Evolutionary conservation across 768 basidiomycete genomes (phyloP).

Genomic region (Tulasnella calospora): DNA sequence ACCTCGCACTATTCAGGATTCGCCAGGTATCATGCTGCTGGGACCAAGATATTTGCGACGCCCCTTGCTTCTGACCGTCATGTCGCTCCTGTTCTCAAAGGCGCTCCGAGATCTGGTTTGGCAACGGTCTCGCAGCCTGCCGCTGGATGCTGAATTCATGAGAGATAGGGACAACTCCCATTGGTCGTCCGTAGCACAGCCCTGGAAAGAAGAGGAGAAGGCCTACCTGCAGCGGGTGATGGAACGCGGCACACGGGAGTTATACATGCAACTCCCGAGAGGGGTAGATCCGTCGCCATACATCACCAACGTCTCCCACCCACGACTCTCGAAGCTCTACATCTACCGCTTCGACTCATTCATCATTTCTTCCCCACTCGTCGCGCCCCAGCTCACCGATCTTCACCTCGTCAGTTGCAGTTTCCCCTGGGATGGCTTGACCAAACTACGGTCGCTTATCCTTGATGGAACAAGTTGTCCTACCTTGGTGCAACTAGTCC

Average conservation of each 20-base stretch:
- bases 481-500: background rate
- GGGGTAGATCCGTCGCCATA: background rate
- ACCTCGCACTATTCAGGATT: background rate
- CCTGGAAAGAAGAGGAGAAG: background rate
- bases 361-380: background rate
- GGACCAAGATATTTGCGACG: background rate
- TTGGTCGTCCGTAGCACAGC: background rate
- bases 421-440: background rate
- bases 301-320: background rate
- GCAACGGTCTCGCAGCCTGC: background rate
- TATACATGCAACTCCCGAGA: background rate
- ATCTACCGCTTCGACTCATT: background rate
- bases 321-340: background rate
- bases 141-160: background rate
- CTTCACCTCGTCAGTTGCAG: background rate
- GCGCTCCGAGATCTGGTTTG: background rate
- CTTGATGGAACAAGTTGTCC: background rate
- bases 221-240: background rate
- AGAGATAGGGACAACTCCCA: background rate
- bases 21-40: background rate
- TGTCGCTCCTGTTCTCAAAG: background rate
- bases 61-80: background rate
- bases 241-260: background rate
- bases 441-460: background rate
- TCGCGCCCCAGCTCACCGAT: background rate